A percentile compares a stretch with the other conserved stretches of the same genome.
Evolutionary conservation across 169 alveolate genomes (phyloP).

Genomic region (Plasmodium fragile): DNA sequence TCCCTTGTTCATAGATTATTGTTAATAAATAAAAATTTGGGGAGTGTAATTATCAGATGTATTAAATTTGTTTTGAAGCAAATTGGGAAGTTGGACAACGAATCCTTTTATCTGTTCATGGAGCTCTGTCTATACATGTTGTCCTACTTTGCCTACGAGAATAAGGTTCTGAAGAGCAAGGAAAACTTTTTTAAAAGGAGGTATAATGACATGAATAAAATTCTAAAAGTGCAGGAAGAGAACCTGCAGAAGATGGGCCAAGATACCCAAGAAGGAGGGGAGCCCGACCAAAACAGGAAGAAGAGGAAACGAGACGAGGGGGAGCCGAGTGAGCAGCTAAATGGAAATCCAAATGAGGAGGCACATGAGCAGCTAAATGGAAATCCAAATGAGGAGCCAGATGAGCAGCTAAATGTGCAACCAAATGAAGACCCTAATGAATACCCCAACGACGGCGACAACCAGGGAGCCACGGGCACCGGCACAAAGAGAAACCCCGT

Average conservation of each 20-base stretch:
- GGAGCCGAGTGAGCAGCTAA: background rate
- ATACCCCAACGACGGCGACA: background rate
- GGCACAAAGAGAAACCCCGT: conserved; percentile 37
- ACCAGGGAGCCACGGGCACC: background rate
- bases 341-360: background rate
- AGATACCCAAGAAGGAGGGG: background rate
- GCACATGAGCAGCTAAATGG: background rate
- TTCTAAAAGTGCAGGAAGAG: conserved; percentile 35
- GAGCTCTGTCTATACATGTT: conserved; percentile 56
- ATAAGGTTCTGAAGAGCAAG: conserved; percentile 49
- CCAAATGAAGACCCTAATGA: background rate
- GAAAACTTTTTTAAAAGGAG: conserved; percentile 73
- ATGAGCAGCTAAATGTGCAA: background rate
- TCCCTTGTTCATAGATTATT: conserved; percentile 60
- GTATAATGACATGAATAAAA: conserved; percentile 70
- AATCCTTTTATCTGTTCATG: conserved; percentile 68
- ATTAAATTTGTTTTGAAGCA: conserved; percentile 54
- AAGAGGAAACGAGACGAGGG: conserved; percentile 37
- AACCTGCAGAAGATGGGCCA: background rate
- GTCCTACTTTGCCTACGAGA: conserved; percentile 52
- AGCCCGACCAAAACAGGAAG: background rate
- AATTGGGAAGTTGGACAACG: conserved; percentile 69
- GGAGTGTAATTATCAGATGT: conserved; percentile 67
- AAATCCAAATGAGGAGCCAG: background rate
- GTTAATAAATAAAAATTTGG: conserved; percentile 73